Evolutionary conservation across 2,329 filamentous ascomycete species (phyloP).

Genomic region (Huntiella moniliformis): DNA sequence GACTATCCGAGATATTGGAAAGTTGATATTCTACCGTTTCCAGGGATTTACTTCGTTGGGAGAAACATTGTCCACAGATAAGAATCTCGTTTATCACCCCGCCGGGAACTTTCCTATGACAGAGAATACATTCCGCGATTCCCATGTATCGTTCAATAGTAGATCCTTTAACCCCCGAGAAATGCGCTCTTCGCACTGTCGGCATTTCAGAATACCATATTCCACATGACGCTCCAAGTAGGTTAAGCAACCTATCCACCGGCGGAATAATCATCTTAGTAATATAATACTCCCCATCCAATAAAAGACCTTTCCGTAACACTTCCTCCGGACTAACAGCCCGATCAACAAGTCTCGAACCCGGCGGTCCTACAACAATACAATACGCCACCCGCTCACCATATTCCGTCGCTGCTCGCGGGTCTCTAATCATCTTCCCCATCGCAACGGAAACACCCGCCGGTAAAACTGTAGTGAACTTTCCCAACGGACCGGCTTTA

Average conservation of each 20-base stretch:
- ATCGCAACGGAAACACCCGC: conserved; percentile 80
- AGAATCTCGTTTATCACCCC: not conserved
- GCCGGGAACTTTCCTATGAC: conserved; percentile 23
- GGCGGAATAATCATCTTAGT: conserved; percentile 88
- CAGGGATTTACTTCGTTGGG: conserved; percentile 31
- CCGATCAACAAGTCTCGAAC: conserved; percentile 68
- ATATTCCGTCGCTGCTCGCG: conserved; percentile 76
- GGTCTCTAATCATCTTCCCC: conserved; percentile 69
- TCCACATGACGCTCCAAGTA: conserved; percentile 79
- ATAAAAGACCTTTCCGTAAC: conserved; percentile 55
- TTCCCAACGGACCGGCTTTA: not conserved
- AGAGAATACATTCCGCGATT: conserved; percentile 60
- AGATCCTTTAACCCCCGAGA: conserved; percentile 8
- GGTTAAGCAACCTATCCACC: conserved; percentile 86
- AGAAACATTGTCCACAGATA: conserved; percentile 30
- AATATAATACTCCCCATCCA: conserved; percentile 96
- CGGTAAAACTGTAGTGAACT: conserved; percentile 35
- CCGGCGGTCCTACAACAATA: conserved; percentile 72
- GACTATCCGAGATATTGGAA: conserved; percentile 39
- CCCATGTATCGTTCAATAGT: conserved; percentile 93
- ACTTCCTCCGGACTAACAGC: conserved; percentile 77
- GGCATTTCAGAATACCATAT: conserved; percentile 96
- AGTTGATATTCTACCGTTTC: conserved; percentile 42
- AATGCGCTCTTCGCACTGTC: conserved; percentile 56
- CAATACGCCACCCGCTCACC: conserved; percentile 92